Conservation (phyloP, 1,284 basidiomycete genomes). For the Neotropicomus parvogracilis region DNA sequence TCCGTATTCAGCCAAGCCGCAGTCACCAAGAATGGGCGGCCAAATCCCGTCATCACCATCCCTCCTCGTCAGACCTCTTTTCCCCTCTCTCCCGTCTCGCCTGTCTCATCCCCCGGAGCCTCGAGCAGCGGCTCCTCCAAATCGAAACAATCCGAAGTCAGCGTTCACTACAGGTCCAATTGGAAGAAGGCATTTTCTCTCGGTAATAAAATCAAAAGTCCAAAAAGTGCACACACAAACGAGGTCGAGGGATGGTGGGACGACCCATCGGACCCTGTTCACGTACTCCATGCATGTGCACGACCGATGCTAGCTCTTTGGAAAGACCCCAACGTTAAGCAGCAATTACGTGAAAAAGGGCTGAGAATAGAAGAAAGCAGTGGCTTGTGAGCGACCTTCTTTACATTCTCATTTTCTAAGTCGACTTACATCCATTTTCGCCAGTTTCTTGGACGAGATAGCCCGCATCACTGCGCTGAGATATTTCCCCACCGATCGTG, state of each 20-base stretch:
- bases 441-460: conserved; percentile 75
- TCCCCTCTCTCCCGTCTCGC: conserved; percentile 36
- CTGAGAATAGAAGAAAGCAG: conserved; percentile 74
- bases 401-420: conserved; percentile 7
- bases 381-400: conserved; percentile 60
- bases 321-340: conserved; percentile 60
- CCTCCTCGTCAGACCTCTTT: conserved; percentile 36
- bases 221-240: conserved; percentile 61
- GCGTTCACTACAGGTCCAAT: conserved; percentile 59
- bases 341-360: conserved; percentile 57
- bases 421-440: conserved; percentile 13
- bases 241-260: conserved; percentile 81
- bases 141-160: conserved; percentile 48
- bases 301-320: conserved; percentile 67
- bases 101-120: conserved; percentile 33
- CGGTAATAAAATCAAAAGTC: conserved; percentile 56
- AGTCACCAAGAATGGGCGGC: conserved; percentile 39
- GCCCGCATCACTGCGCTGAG: conserved; percentile 71
- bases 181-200: conserved; percentile 72
- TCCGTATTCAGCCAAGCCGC: conserved; percentile 3
- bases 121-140: conserved; percentile 34
- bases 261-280: conserved; percentile 75
- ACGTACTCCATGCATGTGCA: conserved; percentile 59
- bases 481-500: conserved; percentile 77
- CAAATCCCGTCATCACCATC: conserved; percentile 47